Evolutionary conservation across 257 asterid species (phyloP).

Genomic region (Solanum sitiens): DNA sequence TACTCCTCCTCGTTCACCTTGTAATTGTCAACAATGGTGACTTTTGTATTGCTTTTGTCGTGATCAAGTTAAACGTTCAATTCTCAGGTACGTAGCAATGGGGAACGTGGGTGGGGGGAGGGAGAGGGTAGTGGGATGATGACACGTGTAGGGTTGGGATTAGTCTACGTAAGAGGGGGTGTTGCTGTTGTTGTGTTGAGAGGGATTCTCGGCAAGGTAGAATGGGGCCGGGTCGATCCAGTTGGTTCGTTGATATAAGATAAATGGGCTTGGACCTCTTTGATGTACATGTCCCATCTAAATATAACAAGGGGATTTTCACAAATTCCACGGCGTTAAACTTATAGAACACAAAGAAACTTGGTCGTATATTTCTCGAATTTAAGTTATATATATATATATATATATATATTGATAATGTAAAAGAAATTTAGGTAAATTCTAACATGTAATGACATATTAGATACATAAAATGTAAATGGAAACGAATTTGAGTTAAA

Average conservation of each 20-base stretch:
- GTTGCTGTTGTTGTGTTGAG: not conserved
- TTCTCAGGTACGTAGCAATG: conserved; percentile 2
- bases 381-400: not conserved
- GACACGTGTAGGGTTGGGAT: not conserved
- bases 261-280: conserved; percentile 9
- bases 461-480: not conserved
- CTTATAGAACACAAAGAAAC: not conserved
- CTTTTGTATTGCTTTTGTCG: not conserved
- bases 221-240: not conserved
- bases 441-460: not conserved
- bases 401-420: too few species aligned
- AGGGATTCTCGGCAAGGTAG: not conserved
- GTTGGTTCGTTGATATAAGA: not conserved
- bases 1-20: not conserved
- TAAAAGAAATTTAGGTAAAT: not conserved
- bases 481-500: too few species aligned
- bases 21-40: not conserved
- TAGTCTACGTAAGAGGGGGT: not conserved
- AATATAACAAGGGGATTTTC: not conserved
- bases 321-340: not conserved
- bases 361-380: not conserved
- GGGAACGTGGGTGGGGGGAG: not conserved
- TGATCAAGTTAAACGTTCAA: conserved; percentile 10
- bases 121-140: not conserved
- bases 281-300: conserved; percentile 28